Evolutionary conservation across 345 rosid genomes (phyloP), one percentile per base, ranked within the genome.

Genomic region (Capsella bursapastoris): DNA sequence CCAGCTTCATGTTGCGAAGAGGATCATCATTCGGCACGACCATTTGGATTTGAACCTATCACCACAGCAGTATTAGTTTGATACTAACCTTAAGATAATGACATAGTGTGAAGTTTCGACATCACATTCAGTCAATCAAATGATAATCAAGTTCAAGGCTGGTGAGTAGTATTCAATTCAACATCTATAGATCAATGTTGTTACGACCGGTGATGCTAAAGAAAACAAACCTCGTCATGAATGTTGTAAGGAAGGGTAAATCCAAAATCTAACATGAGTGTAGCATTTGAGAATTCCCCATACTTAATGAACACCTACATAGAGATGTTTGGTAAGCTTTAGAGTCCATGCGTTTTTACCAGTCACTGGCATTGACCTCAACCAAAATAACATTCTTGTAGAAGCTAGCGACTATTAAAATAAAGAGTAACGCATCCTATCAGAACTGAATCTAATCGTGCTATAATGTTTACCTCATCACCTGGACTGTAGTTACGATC

Each of bases 191-290:
- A 65, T 64, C 48, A 52, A 51, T 43, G n/a, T 60, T 41, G 12
- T 11, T 52, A 55, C 15, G 40, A 37, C 41, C 50, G 40, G 48
- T 48, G 40, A 69, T 16, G 60, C 57, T 48, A 57, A 32, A 59
- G 73, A 65, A 72, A 22, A 74, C 83, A 68, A 81, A 89, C 98
- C 96, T 89, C 85, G 64, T 91, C 96, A 66, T 86, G 80, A 40
- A 63, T 82, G 82, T 91, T 93, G 77, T 78, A 50, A n/a, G 89
- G 83, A 73, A 89, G 77, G 7, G 92, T 81, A 81, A 93, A 93
- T 52, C 97, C 98, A 27, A 86, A 93, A 72, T 91, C 96, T 82
- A 87, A 79, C 75, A 89, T 76, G 80, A 93, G 84, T 58, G 84
- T 78, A 14, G 92, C 87, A 85, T 93, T 93, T 61, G 96, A 65